Percentiles rank a stretch among this genome's conserved stretches.
phyloP scores from a whole-genome alignment of 2,329 filamentous ascomycete genomes.

The Biscogniauxia marginata region DNA sequence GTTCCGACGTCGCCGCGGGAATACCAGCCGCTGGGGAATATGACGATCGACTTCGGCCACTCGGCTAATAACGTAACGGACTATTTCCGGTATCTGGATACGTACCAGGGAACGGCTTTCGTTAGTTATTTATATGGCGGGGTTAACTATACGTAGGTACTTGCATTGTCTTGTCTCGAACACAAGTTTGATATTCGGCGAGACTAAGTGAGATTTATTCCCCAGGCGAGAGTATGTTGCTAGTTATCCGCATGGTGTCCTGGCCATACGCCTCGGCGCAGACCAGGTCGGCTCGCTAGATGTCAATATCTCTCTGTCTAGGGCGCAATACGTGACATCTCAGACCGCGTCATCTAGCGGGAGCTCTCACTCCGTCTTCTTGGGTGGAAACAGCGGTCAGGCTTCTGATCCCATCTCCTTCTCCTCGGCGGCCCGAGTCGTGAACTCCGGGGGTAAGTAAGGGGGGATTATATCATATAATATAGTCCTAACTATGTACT shows the following conservation, averaged over 20 bases:
- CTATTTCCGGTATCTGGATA: neutral
- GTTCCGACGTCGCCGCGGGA: slow-evolving; percentile 1
- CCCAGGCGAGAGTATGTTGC: slow-evolving; percentile 40
- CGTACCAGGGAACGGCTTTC: slow-evolving; percentile 1
- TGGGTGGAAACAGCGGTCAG: slow-evolving; percentile 24
- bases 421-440: slow-evolving; percentile 15
- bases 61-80: neutral
- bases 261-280: slow-evolving; percentile 32
- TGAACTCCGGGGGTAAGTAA: slow-evolving; percentile 18
- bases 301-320: slow-evolving; percentile 24
- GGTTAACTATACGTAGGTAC: neutral
- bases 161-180: neutral
- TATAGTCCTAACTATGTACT: neutral
- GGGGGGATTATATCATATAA: slow-evolving; percentile 1
- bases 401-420: slow-evolving; percentile 25
- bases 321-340: slow-evolving; percentile 13
- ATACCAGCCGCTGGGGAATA: slow-evolving; percentile 1
- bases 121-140: neutral
- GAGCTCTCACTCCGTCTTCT: slow-evolving; percentile 24
- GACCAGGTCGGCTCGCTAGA: slow-evolving; percentile 17
- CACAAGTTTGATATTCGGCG: neutral
- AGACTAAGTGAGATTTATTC: neutral
- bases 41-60: neutral
- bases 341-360: slow-evolving; percentile 15
- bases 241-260: slow-evolving; percentile 40